Percentiles rank a stretch among this genome's conserved stretches.
These are phyloP conservation scores for Mycena epipterygia DNA, from an alignment of 768 basidiomycete species.

Conservation along the genomic window DNA sequence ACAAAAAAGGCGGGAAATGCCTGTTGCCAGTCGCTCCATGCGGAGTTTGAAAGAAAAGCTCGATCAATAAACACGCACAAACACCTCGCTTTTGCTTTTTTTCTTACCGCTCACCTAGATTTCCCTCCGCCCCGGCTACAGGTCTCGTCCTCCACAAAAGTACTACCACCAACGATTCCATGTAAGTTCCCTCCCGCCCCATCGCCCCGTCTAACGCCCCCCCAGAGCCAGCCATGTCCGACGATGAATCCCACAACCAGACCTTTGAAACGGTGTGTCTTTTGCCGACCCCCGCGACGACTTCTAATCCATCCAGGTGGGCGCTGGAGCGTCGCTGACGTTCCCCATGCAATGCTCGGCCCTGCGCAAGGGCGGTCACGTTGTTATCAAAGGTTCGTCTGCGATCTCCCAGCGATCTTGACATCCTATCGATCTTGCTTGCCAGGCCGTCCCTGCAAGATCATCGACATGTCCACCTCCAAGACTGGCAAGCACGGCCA, in stretches of 20 bases:
- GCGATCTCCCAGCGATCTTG: constrained; percentile 7
- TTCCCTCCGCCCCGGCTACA: too few species aligned
- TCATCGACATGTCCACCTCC: constrained; percentile 99
- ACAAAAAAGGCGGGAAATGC: too few species aligned
- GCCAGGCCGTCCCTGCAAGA: constrained; percentile 94
- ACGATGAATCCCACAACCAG: constrained; percentile 91
- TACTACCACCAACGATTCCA: too few species aligned
- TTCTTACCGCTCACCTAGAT: too few species aligned
- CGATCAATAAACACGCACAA: too few species aligned
- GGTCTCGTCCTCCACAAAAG: too few species aligned
- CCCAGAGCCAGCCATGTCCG: constrained; percentile 75
- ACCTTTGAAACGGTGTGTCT: constrained; percentile 82
- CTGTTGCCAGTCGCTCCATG: too few species aligned
- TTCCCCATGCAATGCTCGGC: constrained; percentile 97
- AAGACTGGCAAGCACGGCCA: constrained; percentile 99
- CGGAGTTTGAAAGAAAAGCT: too few species aligned
- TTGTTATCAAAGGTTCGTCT: constrained; percentile 89
- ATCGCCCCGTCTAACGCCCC: too few species aligned
- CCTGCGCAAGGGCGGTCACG: constrained; percentile 92
- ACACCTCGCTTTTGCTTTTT: too few species aligned
- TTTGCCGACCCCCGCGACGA: constrained; percentile 33
- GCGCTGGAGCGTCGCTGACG: constrained; percentile 82
- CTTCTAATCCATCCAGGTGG: constrained; percentile 58
- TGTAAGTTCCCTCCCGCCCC: too few species aligned
- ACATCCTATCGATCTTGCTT: constrained; percentile 18